Conservation (phyloP, 441 rosid genomes). For the Capsella rubella region DNA sequence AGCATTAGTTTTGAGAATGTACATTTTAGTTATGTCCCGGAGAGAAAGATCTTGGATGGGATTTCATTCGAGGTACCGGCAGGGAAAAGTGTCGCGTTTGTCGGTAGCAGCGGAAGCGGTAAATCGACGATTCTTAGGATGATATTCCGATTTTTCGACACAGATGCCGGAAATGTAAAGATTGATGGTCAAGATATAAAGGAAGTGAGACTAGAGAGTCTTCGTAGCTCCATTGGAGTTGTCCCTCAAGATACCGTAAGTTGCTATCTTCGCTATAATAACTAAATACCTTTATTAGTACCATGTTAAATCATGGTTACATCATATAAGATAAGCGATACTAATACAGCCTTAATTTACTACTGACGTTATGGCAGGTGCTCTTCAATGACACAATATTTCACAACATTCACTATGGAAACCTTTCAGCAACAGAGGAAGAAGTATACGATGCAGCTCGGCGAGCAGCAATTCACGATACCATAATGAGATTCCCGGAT, state of each 20-base stretch:
- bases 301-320: no score
- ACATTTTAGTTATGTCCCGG: conserved; percentile 77
- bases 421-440: conserved; percentile 86
- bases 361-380: conserved; percentile 54
- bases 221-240: conserved; percentile 78
- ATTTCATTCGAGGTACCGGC: conserved; percentile 84
- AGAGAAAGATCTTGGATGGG: conserved; percentile 91
- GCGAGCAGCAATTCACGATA: conserved; percentile 87
- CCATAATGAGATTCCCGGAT: conserved; percentile 81
- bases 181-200: conserved; percentile 89
- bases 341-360: not conserved
- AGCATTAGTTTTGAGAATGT: conserved; percentile 81
- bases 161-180: conserved; percentile 77
- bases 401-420: conserved; percentile 93
- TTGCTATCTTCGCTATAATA: conserved; percentile 17
- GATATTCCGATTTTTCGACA: conserved; percentile 87
- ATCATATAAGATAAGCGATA: no score
- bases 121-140: conserved; percentile 94
- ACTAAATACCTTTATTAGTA: no score
- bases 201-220: conserved; percentile 72
- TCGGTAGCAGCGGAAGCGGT: conserved; percentile 97
- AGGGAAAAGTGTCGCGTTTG: conserved; percentile 96
- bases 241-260: conserved; percentile 98
- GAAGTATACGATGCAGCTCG: conserved; percentile 91
- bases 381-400: conserved; percentile 92